Base-by-base conservation (phyloP, 768 basidiomycete genomes). In the Ephemerocybe angulata region DNA sequence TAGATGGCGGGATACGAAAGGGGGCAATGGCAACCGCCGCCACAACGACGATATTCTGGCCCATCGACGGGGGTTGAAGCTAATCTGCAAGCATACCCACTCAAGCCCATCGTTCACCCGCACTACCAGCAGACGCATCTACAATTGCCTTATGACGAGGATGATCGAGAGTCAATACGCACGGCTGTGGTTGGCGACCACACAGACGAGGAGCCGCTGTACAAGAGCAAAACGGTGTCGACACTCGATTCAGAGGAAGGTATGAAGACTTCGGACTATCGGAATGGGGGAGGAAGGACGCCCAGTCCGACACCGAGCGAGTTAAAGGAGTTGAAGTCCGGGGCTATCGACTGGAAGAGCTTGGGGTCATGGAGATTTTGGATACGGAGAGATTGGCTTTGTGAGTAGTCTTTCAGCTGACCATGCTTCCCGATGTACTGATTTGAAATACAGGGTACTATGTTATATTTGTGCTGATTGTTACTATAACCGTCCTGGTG, bases 301-400 rank as follows among this genome's bases (percentile, higher is more conserved):
- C 84, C 84, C 13, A 85, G 83, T 59, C 85, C 85, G 0, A 84
- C 85, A 1, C 85, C 84, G 5, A 85, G 82, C 62, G 85, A 86
- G 67, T 63, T 62, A 33, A 72, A 70, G 52, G 75, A 76, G 47
- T 65, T 85, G 50, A 64, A 69, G 46, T 74, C 63, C 3, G 65
- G 73, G 0, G 71, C 79, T 29, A 57, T 86, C 49, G 70, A 81
- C 59, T 80, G 76, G 72, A 75, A 74, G 38, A 58, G 69, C 4
- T 33, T 82, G 24, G 63, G 65, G 4, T 73, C 68, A 4, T 78
- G 69, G 70, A 73, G 75, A 58, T 85, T 81, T 68, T 73, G 84
- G 76, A 60, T 85, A 15, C 67, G 82, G 13, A 78, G 64, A 60
- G 78, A 83, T 58, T 86, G 83, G 75, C 61, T 79, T 46, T 76